These are phyloP conservation scores for Kluyveromyces sp. DNA, from an alignment of 1,139 yeast species.

Conservation along the genomic window DNA sequence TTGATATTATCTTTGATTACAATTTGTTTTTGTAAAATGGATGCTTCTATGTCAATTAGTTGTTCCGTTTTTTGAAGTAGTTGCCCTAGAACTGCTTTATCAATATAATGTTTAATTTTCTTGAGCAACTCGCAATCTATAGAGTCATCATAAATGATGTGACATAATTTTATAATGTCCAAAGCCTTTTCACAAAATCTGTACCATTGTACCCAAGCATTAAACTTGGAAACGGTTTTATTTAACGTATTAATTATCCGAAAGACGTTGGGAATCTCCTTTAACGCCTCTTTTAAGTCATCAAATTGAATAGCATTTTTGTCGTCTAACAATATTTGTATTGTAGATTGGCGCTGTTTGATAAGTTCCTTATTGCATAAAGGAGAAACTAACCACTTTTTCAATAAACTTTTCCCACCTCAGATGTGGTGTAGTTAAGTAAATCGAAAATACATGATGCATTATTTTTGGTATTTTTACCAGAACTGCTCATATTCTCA, in stretches of 20 bases:
- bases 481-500: slow-evolving; percentile 9
- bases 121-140: slow-evolving; percentile 5
- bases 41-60: slow-evolving; percentile 33
- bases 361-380: slow-evolving; percentile 24
- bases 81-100: slow-evolving; percentile 8
- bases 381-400: slow-evolving; percentile 34
- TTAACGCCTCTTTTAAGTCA: slow-evolving; percentile 15
- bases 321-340: slow-evolving; percentile 21
- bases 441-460: slow-evolving; percentile 23
- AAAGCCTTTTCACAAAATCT: slow-evolving; percentile 12
- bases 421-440: slow-evolving; percentile 27
- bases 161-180: slow-evolving; percentile 7
- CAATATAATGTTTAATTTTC: slow-evolving; percentile 7
- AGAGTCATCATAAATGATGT: slow-evolving; percentile 4
- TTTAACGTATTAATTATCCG: slow-evolving; percentile 21
- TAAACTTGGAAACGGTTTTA: slow-evolving; percentile 25
- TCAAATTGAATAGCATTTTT: slow-evolving; percentile 15
- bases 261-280: slow-evolving; percentile 27
- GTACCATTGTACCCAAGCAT: slow-evolving; percentile 25
- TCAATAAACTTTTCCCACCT: slow-evolving; percentile 26
- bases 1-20: slow-evolving; percentile 30
- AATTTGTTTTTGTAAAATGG: slow-evolving; percentile 29
- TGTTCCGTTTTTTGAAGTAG: slow-evolving; percentile 12
- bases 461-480: slow-evolving; percentile 12
- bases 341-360: slow-evolving; percentile 26